Evolutionary conservation across 345 rosid species (phyloP).

Genomic region (Arabidopsis arenosa): DNA sequence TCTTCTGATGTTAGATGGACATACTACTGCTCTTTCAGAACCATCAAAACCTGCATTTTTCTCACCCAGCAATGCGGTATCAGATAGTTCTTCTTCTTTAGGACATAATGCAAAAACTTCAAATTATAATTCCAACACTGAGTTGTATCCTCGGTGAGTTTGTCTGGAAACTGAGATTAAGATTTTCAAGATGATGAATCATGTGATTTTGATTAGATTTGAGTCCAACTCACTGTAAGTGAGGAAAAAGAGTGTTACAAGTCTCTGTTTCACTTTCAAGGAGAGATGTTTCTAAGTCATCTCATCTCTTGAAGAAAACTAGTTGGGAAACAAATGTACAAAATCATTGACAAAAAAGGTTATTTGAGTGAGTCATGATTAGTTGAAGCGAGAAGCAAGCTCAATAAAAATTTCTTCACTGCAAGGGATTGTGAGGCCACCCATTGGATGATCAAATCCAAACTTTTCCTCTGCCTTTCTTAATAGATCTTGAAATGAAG

Average conservation of each 20-base stretch:
- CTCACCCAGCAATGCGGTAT: slow-evolving; percentile 9
- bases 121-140: slow-evolving; percentile 39
- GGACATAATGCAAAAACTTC: slow-evolving; percentile 37
- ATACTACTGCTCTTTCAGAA: slow-evolving; percentile 42
- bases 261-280: slow-evolving; percentile 47
- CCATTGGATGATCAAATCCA: slow-evolving; percentile 52
- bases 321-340: slow-evolving; percentile 32
- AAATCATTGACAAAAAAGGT: slow-evolving; percentile 11
- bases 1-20: slow-evolving; percentile 53
- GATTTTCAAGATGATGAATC: slow-evolving; percentile 28
- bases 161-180: slow-evolving; percentile 7
- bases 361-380: slow-evolving; percentile 21
- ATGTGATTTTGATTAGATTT: slow-evolving; percentile 28
- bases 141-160: slow-evolving; percentile 37
- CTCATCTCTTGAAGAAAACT: slow-evolving; percentile 43
- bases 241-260: slow-evolving; percentile 46
- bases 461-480: slow-evolving; percentile 52
- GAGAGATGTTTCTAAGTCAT: slow-evolving; percentile 36
- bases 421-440: slow-evolving; percentile 55
- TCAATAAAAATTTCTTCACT: slow-evolving; percentile 48
- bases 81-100: slow-evolving; percentile 37
- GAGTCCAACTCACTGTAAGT: slow-evolving; percentile 38
- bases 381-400: slow-evolving; percentile 46
- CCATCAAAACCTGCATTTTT: slow-evolving; percentile 60
- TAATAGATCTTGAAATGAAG: slow-evolving; percentile 49